A percentile compares a stretch with the other conserved stretches of the same genome.
phyloP scores from a whole-genome alignment of 2,329 filamentous ascomycete species.

The Ophiostoma novo-ulmi region DNA sequence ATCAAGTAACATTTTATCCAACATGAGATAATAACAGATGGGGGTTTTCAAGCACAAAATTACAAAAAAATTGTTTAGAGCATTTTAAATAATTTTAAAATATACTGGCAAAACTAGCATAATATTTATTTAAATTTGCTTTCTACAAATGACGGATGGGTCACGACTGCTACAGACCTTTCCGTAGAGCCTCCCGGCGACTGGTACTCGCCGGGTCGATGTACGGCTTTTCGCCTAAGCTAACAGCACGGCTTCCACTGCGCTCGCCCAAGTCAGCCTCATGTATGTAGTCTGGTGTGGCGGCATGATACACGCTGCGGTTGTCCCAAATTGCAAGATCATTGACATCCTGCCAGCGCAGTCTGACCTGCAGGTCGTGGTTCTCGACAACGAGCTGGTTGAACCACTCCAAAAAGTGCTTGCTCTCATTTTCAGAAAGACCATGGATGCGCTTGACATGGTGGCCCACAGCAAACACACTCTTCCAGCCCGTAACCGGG shows the following conservation, averaged over 20 bases:
- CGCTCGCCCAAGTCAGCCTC: slow-evolving; percentile 35
- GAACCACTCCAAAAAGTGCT: slow-evolving; percentile 49
- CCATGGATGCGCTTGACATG: slow-evolving; percentile 49
- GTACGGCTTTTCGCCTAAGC: slow-evolving; percentile 1
- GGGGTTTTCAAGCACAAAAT: too few relatives aligned
- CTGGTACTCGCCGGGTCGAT: neutral
- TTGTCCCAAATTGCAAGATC: slow-evolving; percentile 56
- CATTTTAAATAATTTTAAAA: too few relatives aligned
- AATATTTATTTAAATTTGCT: too few relatives aligned
- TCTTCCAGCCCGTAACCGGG: slow-evolving; percentile 55
- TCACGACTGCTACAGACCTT: neutral
- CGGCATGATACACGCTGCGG: slow-evolving; percentile 48
- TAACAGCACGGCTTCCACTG: neutral
- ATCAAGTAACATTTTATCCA: too few relatives aligned
- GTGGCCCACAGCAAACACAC: slow-evolving; percentile 48
- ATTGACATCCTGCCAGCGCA: slow-evolving; percentile 41
- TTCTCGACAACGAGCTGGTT: slow-evolving; percentile 41
- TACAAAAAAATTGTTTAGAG: too few relatives aligned
- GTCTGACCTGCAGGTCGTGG: slow-evolving; percentile 51
- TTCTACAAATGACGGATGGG: neutral
- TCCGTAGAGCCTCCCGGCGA: neutral
- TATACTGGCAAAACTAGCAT: too few relatives aligned
- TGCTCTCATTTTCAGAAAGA: slow-evolving; percentile 44
- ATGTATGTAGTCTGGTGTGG: slow-evolving; percentile 37
- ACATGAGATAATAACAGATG: too few relatives aligned